These are phyloP conservation scores for Agarophyton chilense DNA, from an alignment of 23 red algal species.

Conservation along the genomic window DNA sequence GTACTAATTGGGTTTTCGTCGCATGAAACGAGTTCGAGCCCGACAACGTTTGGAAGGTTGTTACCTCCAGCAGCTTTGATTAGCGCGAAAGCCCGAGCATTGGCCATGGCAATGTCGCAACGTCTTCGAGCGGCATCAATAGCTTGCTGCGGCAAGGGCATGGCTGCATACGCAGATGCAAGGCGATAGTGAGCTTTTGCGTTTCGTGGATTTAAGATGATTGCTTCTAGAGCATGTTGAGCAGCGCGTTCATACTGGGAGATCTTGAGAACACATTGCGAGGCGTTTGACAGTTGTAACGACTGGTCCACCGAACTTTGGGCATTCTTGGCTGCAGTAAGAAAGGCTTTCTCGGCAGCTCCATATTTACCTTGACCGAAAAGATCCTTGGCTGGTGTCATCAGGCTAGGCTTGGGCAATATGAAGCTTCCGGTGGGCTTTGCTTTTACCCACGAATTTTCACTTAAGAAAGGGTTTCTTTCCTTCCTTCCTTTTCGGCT, in stretches of 20 bases:
- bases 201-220: constrained; percentile 17
- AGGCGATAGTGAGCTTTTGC: constrained; percentile 19
- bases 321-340: background rate
- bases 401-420: background rate
- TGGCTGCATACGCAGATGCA: constrained; percentile 8
- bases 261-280: constrained; percentile 30
- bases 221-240: constrained; percentile 13
- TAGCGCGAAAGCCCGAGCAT: constrained; percentile 31
- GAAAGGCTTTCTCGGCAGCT: constrained; percentile 22
- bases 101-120: constrained; percentile 31
- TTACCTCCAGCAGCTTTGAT: background rate
- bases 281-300: constrained; percentile 34
- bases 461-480: no score
- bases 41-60: background rate
- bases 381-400: constrained; percentile 1
- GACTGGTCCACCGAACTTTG: background rate
- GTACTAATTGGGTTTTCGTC: background rate
- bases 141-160: constrained; percentile 10
- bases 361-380: background rate
- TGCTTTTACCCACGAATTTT: no score
- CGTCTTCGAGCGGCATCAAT: constrained; percentile 13
- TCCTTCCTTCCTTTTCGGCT: no score
- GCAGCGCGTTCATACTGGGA: background rate
- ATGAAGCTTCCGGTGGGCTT: no score
- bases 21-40: background rate